Evolutionary conservation across 139 green algal species (phyloP).

Genomic region (Desmodesmus armatus): DNA sequence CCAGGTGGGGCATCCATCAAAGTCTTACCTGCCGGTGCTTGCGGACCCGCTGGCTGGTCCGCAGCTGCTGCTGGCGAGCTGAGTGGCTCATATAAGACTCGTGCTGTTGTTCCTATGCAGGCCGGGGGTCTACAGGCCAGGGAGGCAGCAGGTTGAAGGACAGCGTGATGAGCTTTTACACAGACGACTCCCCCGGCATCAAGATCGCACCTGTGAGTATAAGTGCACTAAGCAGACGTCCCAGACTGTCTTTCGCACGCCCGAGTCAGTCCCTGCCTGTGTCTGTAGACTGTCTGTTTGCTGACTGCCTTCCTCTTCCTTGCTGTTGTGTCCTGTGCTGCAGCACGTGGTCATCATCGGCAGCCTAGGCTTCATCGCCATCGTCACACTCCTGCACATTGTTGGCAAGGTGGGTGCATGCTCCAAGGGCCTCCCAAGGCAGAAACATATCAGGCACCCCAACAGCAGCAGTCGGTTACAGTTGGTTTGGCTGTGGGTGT

Average conservation of each 20-base stretch:
- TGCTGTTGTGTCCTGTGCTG: background rate
- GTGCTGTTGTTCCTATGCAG: background rate
- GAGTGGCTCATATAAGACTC: background rate
- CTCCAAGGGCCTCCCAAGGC: too few relatives aligned
- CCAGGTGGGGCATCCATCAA: slow-evolving; percentile 35
- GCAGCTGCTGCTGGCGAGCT: background rate
- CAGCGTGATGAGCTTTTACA: slow-evolving; percentile 79
- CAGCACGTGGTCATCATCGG: slow-evolving; percentile 82
- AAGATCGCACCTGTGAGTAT: slow-evolving; percentile 79
- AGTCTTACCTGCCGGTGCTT: too few relatives aligned
- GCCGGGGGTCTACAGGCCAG: slow-evolving; percentile 3
- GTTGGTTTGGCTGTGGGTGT: too few relatives aligned
- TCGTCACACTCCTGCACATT: slow-evolving; percentile 83
- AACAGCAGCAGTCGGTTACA: too few relatives aligned
- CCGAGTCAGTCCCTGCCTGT: too few relatives aligned
- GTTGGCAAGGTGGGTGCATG: slow-evolving; percentile 79
- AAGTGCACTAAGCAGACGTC: background rate
- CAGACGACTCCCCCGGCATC: slow-evolving; percentile 79
- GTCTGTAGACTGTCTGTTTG: background rate
- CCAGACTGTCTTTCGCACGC: too few relatives aligned
- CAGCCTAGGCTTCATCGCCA: slow-evolving; percentile 80
- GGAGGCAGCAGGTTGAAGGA: slow-evolving; percentile 42
- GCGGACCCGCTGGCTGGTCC: too few relatives aligned
- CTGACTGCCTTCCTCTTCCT: background rate
- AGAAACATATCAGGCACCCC: too few relatives aligned